phyloP scores from a whole-genome alignment of 202 grass and related monocot species.

The Thinopyrum obtusiflorum region DNA sequence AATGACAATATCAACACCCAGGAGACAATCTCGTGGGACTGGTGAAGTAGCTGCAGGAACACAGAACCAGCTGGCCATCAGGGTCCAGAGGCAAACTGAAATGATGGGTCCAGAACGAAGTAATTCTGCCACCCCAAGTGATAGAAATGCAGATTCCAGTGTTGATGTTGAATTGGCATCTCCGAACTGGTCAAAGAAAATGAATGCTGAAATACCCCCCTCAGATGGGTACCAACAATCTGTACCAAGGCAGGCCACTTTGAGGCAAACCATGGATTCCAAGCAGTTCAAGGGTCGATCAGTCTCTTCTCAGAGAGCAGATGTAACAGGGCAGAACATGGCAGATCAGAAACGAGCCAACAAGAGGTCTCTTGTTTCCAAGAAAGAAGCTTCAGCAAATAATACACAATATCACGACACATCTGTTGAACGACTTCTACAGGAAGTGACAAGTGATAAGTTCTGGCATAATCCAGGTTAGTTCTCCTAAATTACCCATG shows the following conservation, averaged over 20 bases:
- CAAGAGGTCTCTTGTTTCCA: slow-evolving; percentile 78
- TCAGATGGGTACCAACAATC: slow-evolving; percentile 43
- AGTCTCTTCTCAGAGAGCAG: slow-evolving; percentile 45
- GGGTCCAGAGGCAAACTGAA: slow-evolving; percentile 70
- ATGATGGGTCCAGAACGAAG: slow-evolving; percentile 41
- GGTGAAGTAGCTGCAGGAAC: slow-evolving; percentile 52
- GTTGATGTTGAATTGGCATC: slow-evolving; percentile 54
- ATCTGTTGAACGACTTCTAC: slow-evolving; percentile 81
- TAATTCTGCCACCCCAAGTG: slow-evolving; percentile 44
- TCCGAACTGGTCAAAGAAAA: slow-evolving; percentile 44
- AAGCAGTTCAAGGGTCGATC: slow-evolving; percentile 52
- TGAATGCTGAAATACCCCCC: slow-evolving; percentile 40
- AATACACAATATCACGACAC: slow-evolving; percentile 74
- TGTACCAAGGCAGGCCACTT: slow-evolving; percentile 47
- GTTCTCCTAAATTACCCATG: slow-evolving; percentile 12
- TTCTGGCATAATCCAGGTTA: slow-evolving; percentile 99
- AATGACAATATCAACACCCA: slow-evolving; percentile 67
- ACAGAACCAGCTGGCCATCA: slow-evolving; percentile 40
- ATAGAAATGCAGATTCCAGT: slow-evolving; percentile 66
- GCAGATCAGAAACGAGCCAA: slow-evolving; percentile 63
- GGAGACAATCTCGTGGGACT: slow-evolving; percentile 60
- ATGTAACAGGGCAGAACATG: slow-evolving; percentile 47
- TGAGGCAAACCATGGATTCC: slow-evolving; percentile 50
- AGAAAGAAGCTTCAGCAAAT: slow-evolving; percentile 64
- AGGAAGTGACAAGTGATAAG: slow-evolving; percentile 92